Percentiles rank a stretch among this genome's conserved stretches.
phyloP scores from a whole-genome alignment of 495 filamentous ascomycete genomes.

The Thermothielavioides terrestris region DNA sequence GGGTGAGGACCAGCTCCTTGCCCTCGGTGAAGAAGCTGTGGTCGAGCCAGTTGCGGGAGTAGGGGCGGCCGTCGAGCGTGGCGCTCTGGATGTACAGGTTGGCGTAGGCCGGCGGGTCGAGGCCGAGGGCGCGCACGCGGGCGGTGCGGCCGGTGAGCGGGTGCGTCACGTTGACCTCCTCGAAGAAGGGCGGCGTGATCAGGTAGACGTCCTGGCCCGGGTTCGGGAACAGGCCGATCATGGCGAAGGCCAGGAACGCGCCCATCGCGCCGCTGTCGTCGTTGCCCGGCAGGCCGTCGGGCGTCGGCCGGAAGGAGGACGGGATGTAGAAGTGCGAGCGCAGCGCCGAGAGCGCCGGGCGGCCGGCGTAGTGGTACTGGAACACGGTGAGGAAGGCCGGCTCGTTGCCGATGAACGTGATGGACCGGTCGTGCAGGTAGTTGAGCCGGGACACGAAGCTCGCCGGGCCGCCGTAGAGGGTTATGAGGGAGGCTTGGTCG shows the following conservation, averaged over 20 bases:
- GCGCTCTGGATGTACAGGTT: slow-evolving; percentile 63
- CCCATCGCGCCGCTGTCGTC: slow-evolving; percentile 70
- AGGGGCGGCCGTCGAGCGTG: slow-evolving; percentile 55
- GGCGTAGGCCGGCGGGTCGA: slow-evolving; percentile 52
- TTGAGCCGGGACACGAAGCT: slow-evolving; percentile 53
- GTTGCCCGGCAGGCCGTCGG: slow-evolving; percentile 58
- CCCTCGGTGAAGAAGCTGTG: slow-evolving; percentile 69
- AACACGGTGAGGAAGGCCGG: slow-evolving; percentile 61
- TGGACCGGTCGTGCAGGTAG: slow-evolving; percentile 55
- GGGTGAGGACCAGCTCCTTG: slow-evolving; percentile 55
- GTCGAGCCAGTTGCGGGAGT: slow-evolving; percentile 62
- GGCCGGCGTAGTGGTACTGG: slow-evolving; percentile 63
- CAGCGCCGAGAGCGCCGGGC: slow-evolving; percentile 54
- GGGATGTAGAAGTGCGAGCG: slow-evolving; percentile 61
- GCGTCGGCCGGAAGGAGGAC: slow-evolving; percentile 51
- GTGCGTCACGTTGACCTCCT: slow-evolving; percentile 52
- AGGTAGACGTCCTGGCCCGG: slow-evolving; percentile 69
- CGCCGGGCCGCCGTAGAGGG: slow-evolving; percentile 50
- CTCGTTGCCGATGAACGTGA: slow-evolving; percentile 68
- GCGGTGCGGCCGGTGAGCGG: slow-evolving; percentile 55
- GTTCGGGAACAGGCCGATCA: slow-evolving; percentile 69
- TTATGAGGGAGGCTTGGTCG: slow-evolving; percentile 56
- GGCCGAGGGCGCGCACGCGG: slow-evolving; percentile 50
- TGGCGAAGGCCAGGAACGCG: slow-evolving; percentile 57
- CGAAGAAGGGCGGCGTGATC: slow-evolving; percentile 60